A percentile compares a stretch with the other conserved stretches of the same genome.
phyloP scores from a whole-genome alignment of 768 basidiomycete genomes.

The Pleurotus djamor region DNA sequence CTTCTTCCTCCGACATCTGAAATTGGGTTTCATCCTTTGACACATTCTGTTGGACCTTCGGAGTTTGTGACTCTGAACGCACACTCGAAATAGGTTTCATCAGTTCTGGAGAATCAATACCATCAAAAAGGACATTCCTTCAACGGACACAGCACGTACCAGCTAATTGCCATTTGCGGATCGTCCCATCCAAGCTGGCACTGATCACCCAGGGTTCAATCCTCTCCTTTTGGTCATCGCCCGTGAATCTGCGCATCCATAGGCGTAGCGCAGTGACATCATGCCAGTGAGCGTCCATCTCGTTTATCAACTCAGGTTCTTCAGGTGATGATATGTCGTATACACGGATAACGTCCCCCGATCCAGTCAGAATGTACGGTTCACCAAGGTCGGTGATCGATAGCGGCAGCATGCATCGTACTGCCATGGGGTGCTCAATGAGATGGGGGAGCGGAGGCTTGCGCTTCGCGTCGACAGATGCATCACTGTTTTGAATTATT shows the following conservation, averaged over 20 bases:
- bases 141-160: slow-evolving; percentile 32
- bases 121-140: background rate
- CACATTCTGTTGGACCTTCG: slow-evolving; percentile 3
- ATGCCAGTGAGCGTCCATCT: slow-evolving; percentile 87
- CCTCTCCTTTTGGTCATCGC: slow-evolving; percentile 41
- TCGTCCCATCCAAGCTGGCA: slow-evolving; percentile 81
- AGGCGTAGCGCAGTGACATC: slow-evolving; percentile 76
- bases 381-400: slow-evolving; percentile 60
- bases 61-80: slow-evolving; percentile 9
- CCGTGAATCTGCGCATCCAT: slow-evolving; percentile 58
- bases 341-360: slow-evolving; percentile 79
- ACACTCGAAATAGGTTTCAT: slow-evolving; percentile 27
- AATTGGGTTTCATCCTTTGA: slow-evolving; percentile 23
- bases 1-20: slow-evolving; percentile 83
- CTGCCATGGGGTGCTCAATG: slow-evolving; percentile 59
- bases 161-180: slow-evolving; percentile 81
- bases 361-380: slow-evolving; percentile 77
- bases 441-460: slow-evolving; percentile 35
- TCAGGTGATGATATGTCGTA: slow-evolving; percentile 74
- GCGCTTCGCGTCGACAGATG: slow-evolving; percentile 9
- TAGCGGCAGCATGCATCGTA: slow-evolving; percentile 74
- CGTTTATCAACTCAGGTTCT: slow-evolving; percentile 68
- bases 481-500: slow-evolving; percentile 7
- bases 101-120: slow-evolving; percentile 29
- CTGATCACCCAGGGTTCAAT: slow-evolving; percentile 83